Evolutionary conservation across 768 basidiomycete species (phyloP).

Genomic region (Coprinopsis sp.): DNA sequence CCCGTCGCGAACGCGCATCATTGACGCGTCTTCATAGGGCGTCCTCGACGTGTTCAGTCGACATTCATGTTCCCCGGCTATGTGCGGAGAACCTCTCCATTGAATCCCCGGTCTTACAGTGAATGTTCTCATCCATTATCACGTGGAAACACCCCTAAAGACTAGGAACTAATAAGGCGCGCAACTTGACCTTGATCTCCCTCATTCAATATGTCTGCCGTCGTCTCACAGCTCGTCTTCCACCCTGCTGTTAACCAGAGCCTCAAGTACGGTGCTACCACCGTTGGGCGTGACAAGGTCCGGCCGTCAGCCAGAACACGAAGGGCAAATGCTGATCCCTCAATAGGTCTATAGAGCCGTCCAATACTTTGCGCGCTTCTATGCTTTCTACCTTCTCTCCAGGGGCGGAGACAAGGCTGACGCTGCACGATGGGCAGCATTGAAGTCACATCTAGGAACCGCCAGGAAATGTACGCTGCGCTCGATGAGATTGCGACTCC

Average conservation of each 20-base stretch:
- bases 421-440: slow-evolving; percentile 72
- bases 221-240: slow-evolving; percentile 75
- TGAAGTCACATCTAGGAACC: slow-evolving; percentile 81
- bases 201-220: slow-evolving; percentile 35
- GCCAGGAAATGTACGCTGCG: slow-evolving; percentile 72
- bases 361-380: slow-evolving; percentile 88
- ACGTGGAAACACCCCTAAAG: slow-evolving; percentile 16
- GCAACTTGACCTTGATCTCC: background rate
- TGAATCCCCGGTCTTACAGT: too few species aligned
- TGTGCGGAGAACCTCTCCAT: too few species aligned
- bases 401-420: slow-evolving; percentile 61
- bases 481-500: background rate
- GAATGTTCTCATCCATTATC: slow-evolving; percentile 12
- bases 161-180: slow-evolving; percentile 12
- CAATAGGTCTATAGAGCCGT: slow-evolving; percentile 78
- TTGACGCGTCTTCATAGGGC: too few species aligned
- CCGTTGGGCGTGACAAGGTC: slow-evolving; percentile 89
- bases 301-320: too few species aligned
- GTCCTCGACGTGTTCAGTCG: too few species aligned
- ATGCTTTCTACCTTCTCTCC: slow-evolving; percentile 74
- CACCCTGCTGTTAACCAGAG: slow-evolving; percentile 77
- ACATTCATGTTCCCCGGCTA: too few species aligned
- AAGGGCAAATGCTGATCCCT: background rate
- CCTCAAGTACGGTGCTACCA: slow-evolving; percentile 76
- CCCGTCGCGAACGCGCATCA: too few species aligned